Evolutionary conservation across 192 early-diverging fungal species (phyloP), one percentile per base, ranked within the genome.

Genomic region (Pilaira anomala): DNA sequence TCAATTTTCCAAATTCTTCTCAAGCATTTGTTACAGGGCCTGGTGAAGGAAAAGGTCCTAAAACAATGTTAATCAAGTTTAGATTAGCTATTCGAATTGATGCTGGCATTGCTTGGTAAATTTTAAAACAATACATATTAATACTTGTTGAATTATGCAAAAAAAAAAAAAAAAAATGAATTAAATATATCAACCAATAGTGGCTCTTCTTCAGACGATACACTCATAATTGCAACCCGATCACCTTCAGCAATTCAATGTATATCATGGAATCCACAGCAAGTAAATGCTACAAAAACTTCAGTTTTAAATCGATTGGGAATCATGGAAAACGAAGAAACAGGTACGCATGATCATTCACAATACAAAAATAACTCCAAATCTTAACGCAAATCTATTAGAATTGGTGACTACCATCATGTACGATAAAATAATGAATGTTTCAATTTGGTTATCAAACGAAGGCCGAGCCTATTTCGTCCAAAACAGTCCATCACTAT

Each of bases 31-130:
- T 78, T 12, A 74, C 75, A 0, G 88, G 89, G 42, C 83, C 89
- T 19, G 91, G 91, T 12, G 91, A 93, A 70, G 82, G 77, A 3
- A 71, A 76, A 25, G 91, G 86, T 0, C 65, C 78, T 21, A 77
- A 68, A 30, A 78, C 80, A n/a, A 65, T 77, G 49, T 66, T 81
- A 9, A 70, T 83, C 29, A 81, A 80, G 54, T 93, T 93, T 66
- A 68, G 79, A 48, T 80, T 93, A 74, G 86, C 91, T 4, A 80
- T 93, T 63, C 85, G 87, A 62, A 83, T 93, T 50, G 88, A 91
- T 69, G 82, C 88, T 16, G 89, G 87, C 6, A 78, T 88, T 12
- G 67, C 78, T 63, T 86, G 87, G 86, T 90, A 76, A 65, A 28
- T n/a, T n/a, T n/a, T n/a, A n/a, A n/a, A n/a, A 39, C 39, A 14